Base-by-base conservation (phyloP, 176 grass and related monocot genomes). In the Cenchrus fungigraminus region DNA sequence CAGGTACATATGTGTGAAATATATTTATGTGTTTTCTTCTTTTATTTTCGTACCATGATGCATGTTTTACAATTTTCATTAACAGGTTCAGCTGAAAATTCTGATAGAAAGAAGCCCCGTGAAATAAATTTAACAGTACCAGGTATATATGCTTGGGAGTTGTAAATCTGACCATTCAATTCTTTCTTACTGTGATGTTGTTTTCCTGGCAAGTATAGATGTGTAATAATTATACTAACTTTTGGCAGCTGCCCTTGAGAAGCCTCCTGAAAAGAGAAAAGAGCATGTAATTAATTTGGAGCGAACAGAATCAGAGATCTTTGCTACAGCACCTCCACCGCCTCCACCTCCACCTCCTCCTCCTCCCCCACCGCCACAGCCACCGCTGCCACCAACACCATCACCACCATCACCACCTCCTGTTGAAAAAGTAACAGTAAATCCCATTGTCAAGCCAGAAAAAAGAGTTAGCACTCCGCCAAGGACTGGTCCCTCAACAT, bases 271-370 rank as follows among this genome's bases (percentile, higher is more conserved):
- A 72, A 97, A 93, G 77, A 82, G 73, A 92, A 92, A 88, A 46
- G 86, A 88, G 6, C 90, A 89, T 82, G 71, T 88, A 83, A 91
- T 96, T 75, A 89, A 87, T 86, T 85, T 94, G 90, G 84, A 85
- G 81, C 87, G 90, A 82, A 88, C 86, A 20, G 91, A 92, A 87
- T 91, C 92, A 13, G 89, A 94, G 43, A 89, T 89, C 61, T 91
- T 91, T 83, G 74, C 85, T 47, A 22, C 76, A 19, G 47, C 70
- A 9, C 85, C 89, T 40, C 81, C 52, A 0, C 84, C 88, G 12
- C 88, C 89, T 8, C 87, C 87, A 0, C 69, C 69, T 0, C 87
- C 87, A 0, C 80, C 78, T 0, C 68, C 79, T 0, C 69, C 77
- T 0, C 65, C 32, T 0, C 32, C 44, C 0, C 62, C 71, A 2